Percentiles rank a stretch among this genome's conserved stretches.
phyloP scores from a whole-genome alignment of 1,284 basidiomycete genomes.

The Sanghuangporus sanghuang region DNA sequence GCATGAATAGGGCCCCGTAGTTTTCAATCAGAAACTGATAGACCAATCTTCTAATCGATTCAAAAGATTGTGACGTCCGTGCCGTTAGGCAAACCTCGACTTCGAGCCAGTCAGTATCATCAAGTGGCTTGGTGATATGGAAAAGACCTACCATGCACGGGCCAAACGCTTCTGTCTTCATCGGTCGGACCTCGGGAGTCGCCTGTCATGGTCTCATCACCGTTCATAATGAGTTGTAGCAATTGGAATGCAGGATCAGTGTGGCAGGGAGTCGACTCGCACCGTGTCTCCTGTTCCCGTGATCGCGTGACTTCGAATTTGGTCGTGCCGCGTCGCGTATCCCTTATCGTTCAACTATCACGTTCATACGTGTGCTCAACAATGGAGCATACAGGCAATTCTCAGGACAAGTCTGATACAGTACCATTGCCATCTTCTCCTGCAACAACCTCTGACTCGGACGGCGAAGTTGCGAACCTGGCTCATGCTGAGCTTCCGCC shows the following conservation, averaged over 20 bases:
- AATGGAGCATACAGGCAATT: background rate
- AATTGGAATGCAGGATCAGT: background rate
- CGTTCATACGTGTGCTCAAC: background rate
- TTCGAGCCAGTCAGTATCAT: conserved; percentile 28
- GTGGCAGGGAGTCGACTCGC: background rate
- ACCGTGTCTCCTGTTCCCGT: background rate
- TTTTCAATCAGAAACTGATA: conserved; percentile 54
- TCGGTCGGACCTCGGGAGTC: too few species aligned
- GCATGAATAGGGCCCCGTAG: conserved; percentile 56
- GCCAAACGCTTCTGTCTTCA: conserved; percentile 35
- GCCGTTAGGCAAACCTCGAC: conserved; percentile 80
- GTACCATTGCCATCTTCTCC: background rate
- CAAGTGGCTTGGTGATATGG: background rate
- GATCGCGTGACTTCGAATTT: background rate
- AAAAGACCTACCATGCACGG: conserved; percentile 47
- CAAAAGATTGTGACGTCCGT: conserved; percentile 63
- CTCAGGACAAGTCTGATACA: background rate
- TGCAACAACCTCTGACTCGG: background rate
- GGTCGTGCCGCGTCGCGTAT: background rate
- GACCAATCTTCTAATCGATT: conserved; percentile 63
- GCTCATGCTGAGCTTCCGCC: background rate
- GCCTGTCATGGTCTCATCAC: background rate
- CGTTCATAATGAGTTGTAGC: background rate
- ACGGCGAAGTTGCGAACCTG: background rate
- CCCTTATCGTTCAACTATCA: background rate